phyloP scores from a whole-genome alignment of 768 basidiomycete species.

The Termitomyces sp. region DNA sequence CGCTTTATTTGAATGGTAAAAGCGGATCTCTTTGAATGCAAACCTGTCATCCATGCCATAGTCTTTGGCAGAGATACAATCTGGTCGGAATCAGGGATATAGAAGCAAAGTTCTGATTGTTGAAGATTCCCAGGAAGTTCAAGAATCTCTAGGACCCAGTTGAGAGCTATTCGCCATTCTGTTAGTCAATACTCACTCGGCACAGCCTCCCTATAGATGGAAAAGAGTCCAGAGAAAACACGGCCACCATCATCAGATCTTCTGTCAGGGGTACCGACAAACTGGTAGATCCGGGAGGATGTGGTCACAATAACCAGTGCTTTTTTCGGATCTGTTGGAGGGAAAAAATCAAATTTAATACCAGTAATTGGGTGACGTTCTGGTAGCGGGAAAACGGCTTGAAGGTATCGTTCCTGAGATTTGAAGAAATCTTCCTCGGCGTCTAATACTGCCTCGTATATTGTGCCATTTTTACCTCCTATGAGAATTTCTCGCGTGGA shows the following conservation, averaged over 20 bases:
- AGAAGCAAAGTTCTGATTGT: constrained; percentile 79
- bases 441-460: constrained; percentile 87
- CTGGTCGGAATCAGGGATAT: constrained; percentile 64
- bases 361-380: constrained; percentile 84
- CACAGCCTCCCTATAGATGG: constrained; percentile 63
- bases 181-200: constrained; percentile 56
- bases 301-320: constrained; percentile 80
- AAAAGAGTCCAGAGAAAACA: constrained; percentile 70
- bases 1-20: neutral
- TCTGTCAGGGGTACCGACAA: constrained; percentile 62
- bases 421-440: constrained; percentile 92
- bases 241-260: constrained; percentile 71
- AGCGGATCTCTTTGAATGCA: constrained; percentile 12
- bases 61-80: constrained; percentile 62
- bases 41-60: constrained; percentile 92
- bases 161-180: neutral
- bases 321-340: constrained; percentile 53
- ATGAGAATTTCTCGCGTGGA: constrained; percentile 84
- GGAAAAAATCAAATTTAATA: constrained; percentile 73
- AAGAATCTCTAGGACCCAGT: constrained; percentile 59
- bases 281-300: constrained; percentile 85
- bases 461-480: constrained; percentile 76
- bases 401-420: constrained; percentile 75
- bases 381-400: constrained; percentile 67
- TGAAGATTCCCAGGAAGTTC: constrained; percentile 80